Base-by-base conservation (phyloP, 306 rosid genomes). In the Sophora flavescens region DNA sequence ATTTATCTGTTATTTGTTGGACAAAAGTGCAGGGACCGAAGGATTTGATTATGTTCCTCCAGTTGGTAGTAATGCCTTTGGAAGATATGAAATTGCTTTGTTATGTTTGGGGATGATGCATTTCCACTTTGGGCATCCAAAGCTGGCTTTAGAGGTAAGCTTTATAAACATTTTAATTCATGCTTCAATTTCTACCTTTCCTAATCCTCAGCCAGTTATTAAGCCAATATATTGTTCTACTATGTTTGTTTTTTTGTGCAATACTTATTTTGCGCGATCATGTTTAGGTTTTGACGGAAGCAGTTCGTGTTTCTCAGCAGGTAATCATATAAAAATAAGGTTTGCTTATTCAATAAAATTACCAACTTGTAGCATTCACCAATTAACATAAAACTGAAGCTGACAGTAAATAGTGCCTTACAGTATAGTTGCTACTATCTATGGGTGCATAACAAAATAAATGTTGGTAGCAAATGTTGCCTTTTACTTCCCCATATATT, bases 11-110 rank as follows among this genome's bases (percentile, higher is more conserved):
- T 76, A 78, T 75, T 72, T 85, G 58, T 81, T 84, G 87, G 85
- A 80, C 87, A 84, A 90, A 87, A 94, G 98, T 92, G 96, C 98
- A 94, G 98, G 98, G 96, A 90, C 90, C 17, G 97, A 94, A 88
- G 98, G 98, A 89, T 85, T 85, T 84, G 98, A 92, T 83, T 85
- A 78, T 71, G 82, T 88, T 77, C 90, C 97, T 81, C 88, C 95
- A 11, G 83, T 80, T 81, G 85, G 89, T 74, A 76, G 83, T 75
- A 88, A 78, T 83, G 83, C 65, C 84, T 86, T 83, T 73, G 98
- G 98, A 76, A 90, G 96, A 87, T 94, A 87, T 71, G 97, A 92
- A 88, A 84, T 89, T 76, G 96, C 90, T 73, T 83, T 92, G 81
- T 89, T 90, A 75, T 94, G 90, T 84, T 85, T 90, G 80, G 97